Evolutionary conservation across 805 yeast genomes (phyloP).

Genomic region (Starmerella stigmatis): DNA sequence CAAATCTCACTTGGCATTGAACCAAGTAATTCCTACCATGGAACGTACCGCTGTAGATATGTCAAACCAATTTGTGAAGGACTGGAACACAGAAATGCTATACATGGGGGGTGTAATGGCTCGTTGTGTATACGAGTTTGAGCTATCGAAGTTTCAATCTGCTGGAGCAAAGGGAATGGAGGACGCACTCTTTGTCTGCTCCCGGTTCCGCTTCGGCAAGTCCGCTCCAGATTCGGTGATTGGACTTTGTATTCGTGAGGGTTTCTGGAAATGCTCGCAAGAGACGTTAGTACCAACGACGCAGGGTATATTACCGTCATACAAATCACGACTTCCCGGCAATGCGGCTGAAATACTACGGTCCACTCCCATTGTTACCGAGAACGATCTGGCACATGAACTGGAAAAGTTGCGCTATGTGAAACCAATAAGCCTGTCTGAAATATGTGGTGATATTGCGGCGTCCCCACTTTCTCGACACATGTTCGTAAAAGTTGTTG

Average conservation of each 20-base stretch:
- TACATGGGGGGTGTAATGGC: slow-evolving; percentile 33
- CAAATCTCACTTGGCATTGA: slow-evolving; percentile 32
- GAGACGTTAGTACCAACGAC: slow-evolving; percentile 29
- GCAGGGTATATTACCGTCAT: slow-evolving; percentile 28
- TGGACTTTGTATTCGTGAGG: slow-evolving; percentile 30
- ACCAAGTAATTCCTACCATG: slow-evolving; percentile 36
- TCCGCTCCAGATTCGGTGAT: slow-evolving; percentile 33
- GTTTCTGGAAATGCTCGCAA: slow-evolving; percentile 31
- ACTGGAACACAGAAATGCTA: slow-evolving; percentile 34
- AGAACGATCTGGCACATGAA: slow-evolving; percentile 21
- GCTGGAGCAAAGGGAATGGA: background rate
- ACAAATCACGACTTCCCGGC: slow-evolving; percentile 27
- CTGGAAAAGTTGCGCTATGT: slow-evolving; percentile 25
- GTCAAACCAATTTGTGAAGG: slow-evolving; percentile 34
- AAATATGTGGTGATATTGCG: slow-evolving; percentile 26
- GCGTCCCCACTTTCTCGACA: slow-evolving; percentile 24
- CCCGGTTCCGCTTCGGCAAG: slow-evolving; percentile 27
- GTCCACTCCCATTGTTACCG: slow-evolving; percentile 25
- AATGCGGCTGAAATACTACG: slow-evolving; percentile 18
- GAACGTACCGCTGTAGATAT: slow-evolving; percentile 36
- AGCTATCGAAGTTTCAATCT: slow-evolving; percentile 21
- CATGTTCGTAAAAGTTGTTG: slow-evolving; percentile 23
- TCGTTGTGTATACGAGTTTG: slow-evolving; percentile 31
- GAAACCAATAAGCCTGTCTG: slow-evolving; percentile 20
- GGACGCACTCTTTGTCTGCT: slow-evolving; percentile 26